Conservation (phyloP, 306 rosid genomes). For the Leucaena leucocephala region DNA sequence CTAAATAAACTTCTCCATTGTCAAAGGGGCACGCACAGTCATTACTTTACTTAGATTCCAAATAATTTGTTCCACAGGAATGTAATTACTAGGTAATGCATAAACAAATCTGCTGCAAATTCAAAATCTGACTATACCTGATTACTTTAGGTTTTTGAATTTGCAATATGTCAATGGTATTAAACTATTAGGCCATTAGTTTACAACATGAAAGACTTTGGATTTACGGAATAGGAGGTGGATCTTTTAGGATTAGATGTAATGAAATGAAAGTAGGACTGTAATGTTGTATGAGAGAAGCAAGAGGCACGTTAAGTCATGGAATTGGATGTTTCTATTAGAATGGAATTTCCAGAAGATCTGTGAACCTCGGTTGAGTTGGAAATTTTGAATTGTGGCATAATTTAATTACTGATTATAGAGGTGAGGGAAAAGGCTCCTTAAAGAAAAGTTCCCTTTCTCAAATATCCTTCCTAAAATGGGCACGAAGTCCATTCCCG, state of each 20-base stretch:
- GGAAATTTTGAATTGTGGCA: neutral
- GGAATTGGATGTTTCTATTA: neutral
- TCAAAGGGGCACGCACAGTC: neutral
- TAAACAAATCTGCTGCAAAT: neutral
- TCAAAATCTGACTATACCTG: neutral
- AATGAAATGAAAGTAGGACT: neutral
- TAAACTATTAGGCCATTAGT: neutral
- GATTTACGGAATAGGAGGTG: neutral
- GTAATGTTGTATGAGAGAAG: neutral
- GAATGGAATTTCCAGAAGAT: neutral
- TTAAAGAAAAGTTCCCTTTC: neutral
- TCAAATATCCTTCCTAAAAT: neutral
- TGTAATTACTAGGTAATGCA: neutral
- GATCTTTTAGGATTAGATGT: neutral
- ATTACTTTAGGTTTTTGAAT: no score
- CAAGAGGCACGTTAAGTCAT: neutral
- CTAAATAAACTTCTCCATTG: neutral
- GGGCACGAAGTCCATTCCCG: neutral
- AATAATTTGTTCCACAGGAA: neutral
- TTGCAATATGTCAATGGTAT: neutral
- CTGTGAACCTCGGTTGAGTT: neutral
- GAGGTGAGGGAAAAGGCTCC: neutral
- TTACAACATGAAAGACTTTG: no score
- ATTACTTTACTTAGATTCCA: neutral
- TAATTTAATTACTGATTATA: neutral